phyloP scores from a whole-genome alignment of 225 moss, liverwort and hornwort genomes.

The Rhytidiadelphus loreus region DNA sequence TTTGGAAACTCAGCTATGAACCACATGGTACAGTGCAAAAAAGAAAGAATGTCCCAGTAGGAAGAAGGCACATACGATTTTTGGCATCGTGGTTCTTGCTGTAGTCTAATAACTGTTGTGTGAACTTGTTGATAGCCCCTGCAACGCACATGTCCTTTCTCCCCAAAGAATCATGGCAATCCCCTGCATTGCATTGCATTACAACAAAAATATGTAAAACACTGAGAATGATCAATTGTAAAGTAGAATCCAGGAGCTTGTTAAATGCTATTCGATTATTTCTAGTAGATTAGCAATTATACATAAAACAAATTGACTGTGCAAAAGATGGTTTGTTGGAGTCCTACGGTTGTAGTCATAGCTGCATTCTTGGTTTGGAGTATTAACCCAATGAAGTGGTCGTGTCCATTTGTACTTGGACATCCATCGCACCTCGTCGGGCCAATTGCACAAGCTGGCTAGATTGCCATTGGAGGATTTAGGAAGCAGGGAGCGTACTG shows the following conservation, averaged over 20 bases:
- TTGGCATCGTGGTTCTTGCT: neutral
- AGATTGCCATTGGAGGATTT: constrained; percentile 54
- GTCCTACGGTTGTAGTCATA: constrained; percentile 61
- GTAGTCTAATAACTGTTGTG: constrained; percentile 32
- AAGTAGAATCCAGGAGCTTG: neutral
- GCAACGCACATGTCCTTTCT: constrained; percentile 49
- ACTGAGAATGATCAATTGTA: neutral
- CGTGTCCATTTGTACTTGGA: constrained; percentile 66
- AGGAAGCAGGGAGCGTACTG: constrained; percentile 46
- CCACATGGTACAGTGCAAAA: too few species aligned
- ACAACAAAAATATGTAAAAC: neutral
- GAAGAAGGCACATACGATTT: neutral
- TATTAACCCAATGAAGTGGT: constrained; percentile 65
- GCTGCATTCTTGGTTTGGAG: constrained; percentile 56
- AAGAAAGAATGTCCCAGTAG: neutral
- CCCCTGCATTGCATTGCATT: constrained; percentile 49
- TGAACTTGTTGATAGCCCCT: constrained; percentile 87
- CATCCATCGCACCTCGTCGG: constrained; percentile 48
- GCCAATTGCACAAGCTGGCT: constrained; percentile 76
- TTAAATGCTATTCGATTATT: neutral
- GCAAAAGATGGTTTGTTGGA: neutral
- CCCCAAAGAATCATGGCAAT: constrained; percentile 66
- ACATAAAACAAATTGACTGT: neutral
- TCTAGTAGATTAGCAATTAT: neutral
- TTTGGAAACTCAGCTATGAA: neutral